Percentiles rank a stretch among this genome's conserved stretches.
phyloP scores from a whole-genome alignment of 768 basidiomycete genomes.

The Boletus vinaceobasis region DNA sequence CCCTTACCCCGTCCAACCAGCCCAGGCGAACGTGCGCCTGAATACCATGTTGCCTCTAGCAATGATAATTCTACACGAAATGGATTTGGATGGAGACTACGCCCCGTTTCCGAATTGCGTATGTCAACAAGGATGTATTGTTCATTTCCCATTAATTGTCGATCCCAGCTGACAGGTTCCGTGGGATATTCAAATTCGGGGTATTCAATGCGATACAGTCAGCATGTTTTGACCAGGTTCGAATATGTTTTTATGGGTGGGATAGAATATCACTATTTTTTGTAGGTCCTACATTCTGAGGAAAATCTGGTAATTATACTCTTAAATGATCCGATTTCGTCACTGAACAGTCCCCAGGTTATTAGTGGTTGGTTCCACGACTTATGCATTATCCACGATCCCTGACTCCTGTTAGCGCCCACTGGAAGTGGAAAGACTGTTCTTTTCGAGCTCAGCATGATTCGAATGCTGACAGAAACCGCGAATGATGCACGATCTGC shows the following conservation, averaged over 20 bases:
- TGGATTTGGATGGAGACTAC: conserved; percentile 49
- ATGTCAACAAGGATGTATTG: conserved; percentile 14
- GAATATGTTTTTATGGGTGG: not conserved
- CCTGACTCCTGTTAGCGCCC: conserved; percentile 56
- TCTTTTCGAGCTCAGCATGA: conserved; percentile 87
- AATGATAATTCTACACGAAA: conserved; percentile 31
- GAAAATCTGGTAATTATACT: conserved; percentile 56
- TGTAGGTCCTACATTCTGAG: conserved; percentile 53
- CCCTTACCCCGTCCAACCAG: not conserved
- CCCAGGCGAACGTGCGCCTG: not conserved
- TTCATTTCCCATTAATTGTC: conserved; percentile 6
- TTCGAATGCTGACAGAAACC: conserved; percentile 60
- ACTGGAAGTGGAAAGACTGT: conserved; percentile 97
- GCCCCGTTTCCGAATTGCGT: conserved; percentile 75
- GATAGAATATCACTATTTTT: not conserved
- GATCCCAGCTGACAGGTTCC: conserved; percentile 70
- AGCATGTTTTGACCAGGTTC: conserved; percentile 70
- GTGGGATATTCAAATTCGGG: conserved; percentile 80
- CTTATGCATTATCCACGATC: conserved; percentile 1
- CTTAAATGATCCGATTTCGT: not conserved
- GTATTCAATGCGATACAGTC: conserved; percentile 93
- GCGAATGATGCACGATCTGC: conserved; percentile 30
- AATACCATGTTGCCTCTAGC: not conserved
- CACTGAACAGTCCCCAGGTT: conserved; percentile 43
- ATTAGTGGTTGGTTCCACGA: conserved; percentile 53